Conservation (phyloP, 2,329 filamentous ascomycete genomes). For the Dryadomyces quercus-mongolicae region DNA sequence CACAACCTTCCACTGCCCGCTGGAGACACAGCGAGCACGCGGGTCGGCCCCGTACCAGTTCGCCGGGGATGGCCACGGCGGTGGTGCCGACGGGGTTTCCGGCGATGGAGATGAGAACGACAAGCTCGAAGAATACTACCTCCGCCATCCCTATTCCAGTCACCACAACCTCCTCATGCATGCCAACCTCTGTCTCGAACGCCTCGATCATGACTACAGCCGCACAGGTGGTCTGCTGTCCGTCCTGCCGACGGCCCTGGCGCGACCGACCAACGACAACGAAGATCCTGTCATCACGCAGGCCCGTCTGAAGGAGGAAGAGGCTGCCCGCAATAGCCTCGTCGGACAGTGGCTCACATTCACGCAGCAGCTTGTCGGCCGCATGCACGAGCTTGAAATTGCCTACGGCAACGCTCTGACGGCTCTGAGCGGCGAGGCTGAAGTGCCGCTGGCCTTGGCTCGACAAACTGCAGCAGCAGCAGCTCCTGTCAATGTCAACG, state of each 20-base stretch:
- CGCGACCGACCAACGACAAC: not conserved
- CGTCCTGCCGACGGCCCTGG: slow-evolving; percentile 30
- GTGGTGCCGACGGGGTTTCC: not conserved
- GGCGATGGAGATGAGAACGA: not conserved
- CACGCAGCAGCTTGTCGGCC: slow-evolving; percentile 38
- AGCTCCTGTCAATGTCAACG: no score
- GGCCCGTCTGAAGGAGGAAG: not conserved
- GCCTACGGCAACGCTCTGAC: slow-evolving; percentile 38
- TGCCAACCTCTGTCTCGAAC: slow-evolving; percentile 46
- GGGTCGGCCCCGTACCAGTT: slow-evolving; percentile 11
- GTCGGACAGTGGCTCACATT: slow-evolving; percentile 46
- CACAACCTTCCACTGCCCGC: slow-evolving; percentile 32
- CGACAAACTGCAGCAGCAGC: not conserved
- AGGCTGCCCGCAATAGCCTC: slow-evolving; percentile 34
- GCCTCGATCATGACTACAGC: slow-evolving; percentile 46
- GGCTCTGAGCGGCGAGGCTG: slow-evolving; percentile 27
- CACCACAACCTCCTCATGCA: slow-evolving; percentile 41
- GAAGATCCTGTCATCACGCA: not conserved
- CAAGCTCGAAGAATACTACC: slow-evolving; percentile 6
- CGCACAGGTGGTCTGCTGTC: slow-evolving; percentile 43
- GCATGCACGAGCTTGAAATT: slow-evolving; percentile 46
- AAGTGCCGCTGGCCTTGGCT: not conserved
- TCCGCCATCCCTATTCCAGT: slow-evolving; percentile 25
- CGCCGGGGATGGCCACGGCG: not conserved
- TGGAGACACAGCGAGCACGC: slow-evolving; percentile 19